Conservation (phyloP, 1,284 basidiomycete genomes). For the Rhodotorula sp. region DNA sequence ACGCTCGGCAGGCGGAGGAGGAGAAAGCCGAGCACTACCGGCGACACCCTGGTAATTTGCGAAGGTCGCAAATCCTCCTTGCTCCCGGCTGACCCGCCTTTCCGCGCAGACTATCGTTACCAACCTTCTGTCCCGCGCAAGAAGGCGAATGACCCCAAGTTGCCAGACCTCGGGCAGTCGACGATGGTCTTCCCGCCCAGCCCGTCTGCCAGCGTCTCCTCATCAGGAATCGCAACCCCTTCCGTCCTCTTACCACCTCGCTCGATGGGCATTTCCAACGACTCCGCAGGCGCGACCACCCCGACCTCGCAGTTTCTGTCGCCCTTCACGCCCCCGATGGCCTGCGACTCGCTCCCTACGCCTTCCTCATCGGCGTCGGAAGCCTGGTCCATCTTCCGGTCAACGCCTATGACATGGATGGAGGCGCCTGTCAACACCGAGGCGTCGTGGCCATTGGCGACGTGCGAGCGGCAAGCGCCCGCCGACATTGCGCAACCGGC, state of each 20-base stretch:
- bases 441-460: no score
- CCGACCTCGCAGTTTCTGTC: background rate
- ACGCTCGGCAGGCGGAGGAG: background rate
- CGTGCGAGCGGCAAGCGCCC: no score
- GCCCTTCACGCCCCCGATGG: background rate
- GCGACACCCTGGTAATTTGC: background rate
- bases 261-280: no score
- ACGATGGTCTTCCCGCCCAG: background rate
- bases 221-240: no score
- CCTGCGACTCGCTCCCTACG: background rate
- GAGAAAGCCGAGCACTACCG: slow-evolving; percentile 1
- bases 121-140: background rate
- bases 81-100: background rate
- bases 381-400: background rate
- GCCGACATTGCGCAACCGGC: no score
- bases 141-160: no score
- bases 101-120: slow-evolving; percentile 1
- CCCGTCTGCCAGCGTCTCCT: background rate
- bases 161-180: no score
- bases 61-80: no score
- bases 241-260: no score
- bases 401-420: background rate
- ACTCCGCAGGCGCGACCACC: background rate
- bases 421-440: background rate
- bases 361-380: background rate